Base-by-base conservation (phyloP, 257 asterid genomes). In the Parsonsia alboflavescens region DNA sequence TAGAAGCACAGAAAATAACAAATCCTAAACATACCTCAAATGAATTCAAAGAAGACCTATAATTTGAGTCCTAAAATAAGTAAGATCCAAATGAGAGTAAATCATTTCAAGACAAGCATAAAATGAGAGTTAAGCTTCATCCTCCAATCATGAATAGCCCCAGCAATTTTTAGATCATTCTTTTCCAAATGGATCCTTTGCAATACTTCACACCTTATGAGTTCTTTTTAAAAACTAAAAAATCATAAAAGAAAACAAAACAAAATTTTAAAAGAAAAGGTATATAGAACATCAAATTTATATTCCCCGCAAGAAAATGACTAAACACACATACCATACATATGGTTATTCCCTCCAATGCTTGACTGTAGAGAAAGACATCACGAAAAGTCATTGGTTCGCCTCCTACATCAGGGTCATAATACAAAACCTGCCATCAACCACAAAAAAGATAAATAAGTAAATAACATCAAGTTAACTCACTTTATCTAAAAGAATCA, bases 331-430 rank as follows among this genome's bases (percentile, higher is more conserved):
- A 33, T 89, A 95, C 99, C 99, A 92, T 92, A 74, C 83, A 88
- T 78, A 95, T 88, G 75, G 96, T 75, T 86, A 95, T 88, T 78
- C 99, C 99, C 85, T 94, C 99, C 92, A 94, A 86, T 77, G 98
- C 96, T 85, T 91, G 98, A 80, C 98, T 93, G 83, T 86, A 86
- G 65, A 93, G 97, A 85, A 91, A 93, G 74, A 85, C 95, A 70
- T 93, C 97, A 71, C 84, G 89, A 74, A 93, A 93, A 77, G 79
- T 90, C 97, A 85, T 84, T 11, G 97, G 97, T 75, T 89, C 94
- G 75, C 93, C 93, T 36, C 85, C 93, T 75, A 90, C 79, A 78
- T 92, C 98, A 26, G 93, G 22, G 75, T 94, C 99, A 81, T 84
- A 88, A 82, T 90, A 94, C 63, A 92, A 73, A 79, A 88, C 97